Conservation (phyloP, 1,139 yeast genomes). For the Taphrina confusa region DNA sequence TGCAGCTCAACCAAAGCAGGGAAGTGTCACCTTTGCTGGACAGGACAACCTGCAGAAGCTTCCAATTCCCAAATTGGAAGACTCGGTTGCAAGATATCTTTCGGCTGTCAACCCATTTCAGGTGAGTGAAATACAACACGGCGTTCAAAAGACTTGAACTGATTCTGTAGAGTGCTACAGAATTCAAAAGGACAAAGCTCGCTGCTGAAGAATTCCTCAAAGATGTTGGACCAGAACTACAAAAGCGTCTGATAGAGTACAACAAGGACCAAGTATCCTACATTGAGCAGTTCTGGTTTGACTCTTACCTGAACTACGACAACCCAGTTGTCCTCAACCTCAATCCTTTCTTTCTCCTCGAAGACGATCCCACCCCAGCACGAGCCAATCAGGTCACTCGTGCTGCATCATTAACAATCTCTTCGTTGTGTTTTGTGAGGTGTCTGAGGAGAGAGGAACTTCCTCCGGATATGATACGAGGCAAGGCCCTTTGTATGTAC, state of each 20-base stretch:
- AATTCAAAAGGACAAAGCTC: constrained; percentile 60
- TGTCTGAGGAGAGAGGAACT: constrained; percentile 75
- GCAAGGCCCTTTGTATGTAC: constrained; percentile 82
- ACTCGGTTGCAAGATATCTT: constrained; percentile 66
- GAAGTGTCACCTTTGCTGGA: constrained; percentile 53
- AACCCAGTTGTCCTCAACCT: constrained; percentile 81
- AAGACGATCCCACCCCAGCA: constrained; percentile 87
- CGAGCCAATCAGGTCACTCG: constrained; percentile 70
- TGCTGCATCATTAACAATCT: constrained; percentile 77
- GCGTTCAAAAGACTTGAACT: background rate
- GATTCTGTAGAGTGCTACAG: constrained; percentile 55
- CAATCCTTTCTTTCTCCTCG: constrained; percentile 82
- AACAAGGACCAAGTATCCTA: constrained; percentile 68
- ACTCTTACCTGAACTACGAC: constrained; percentile 80
- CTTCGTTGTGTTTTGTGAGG: constrained; percentile 74
- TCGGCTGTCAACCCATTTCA: constrained; percentile 72
- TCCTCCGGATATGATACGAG: constrained; percentile 68
- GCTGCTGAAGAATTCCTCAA: constrained; percentile 64
- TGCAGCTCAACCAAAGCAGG: background rate
- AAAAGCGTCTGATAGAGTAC: constrained; percentile 63
- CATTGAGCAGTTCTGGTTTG: constrained; percentile 93
- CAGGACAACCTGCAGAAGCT: constrained; percentile 62
- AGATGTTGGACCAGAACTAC: constrained; percentile 63
- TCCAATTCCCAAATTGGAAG: constrained; percentile 74
- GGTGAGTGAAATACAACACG: constrained; percentile 34